A percentile compares a stretch with the other conserved stretches of the same genome.
Conservation (phyloP, 129 eudicot genomes). For the Flaveria linearis region DNA sequence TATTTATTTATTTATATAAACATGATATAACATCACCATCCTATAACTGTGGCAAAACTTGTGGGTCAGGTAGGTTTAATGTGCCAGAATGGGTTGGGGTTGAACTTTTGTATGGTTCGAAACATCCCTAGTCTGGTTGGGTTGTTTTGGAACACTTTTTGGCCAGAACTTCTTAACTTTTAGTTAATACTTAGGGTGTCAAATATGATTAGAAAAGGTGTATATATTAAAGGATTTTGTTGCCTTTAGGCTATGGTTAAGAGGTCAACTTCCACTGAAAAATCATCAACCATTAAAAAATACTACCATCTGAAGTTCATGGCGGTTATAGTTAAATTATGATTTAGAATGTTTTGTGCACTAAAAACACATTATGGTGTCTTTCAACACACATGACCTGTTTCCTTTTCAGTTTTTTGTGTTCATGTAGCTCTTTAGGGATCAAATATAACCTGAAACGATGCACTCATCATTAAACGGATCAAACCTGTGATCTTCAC, state of each 20-base stretch:
- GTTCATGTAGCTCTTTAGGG: background rate
- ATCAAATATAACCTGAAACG: background rate
- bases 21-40: background rate
- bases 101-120: background rate
- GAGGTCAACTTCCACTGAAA: background rate
- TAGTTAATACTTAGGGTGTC: too few relatives aligned
- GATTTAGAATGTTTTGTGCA: background rate
- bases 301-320: background rate
- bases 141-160: background rate
- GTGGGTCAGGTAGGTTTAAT: background rate
- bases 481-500: background rate
- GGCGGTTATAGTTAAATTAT: background rate
- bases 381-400: background rate
- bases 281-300: background rate
- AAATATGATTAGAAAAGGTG: background rate
- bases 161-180: too few relatives aligned
- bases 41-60: background rate
- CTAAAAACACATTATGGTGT: background rate
- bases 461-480: too few relatives aligned
- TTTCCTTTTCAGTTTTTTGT: background rate
- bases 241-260: background rate
- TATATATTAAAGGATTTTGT: background rate
- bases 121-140: background rate
- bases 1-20: background rate
- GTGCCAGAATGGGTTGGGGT: background rate